Evolutionary conservation across 1,284 basidiomycete genomes (phyloP).

Genomic region (Albatrellus sp.): DNA sequence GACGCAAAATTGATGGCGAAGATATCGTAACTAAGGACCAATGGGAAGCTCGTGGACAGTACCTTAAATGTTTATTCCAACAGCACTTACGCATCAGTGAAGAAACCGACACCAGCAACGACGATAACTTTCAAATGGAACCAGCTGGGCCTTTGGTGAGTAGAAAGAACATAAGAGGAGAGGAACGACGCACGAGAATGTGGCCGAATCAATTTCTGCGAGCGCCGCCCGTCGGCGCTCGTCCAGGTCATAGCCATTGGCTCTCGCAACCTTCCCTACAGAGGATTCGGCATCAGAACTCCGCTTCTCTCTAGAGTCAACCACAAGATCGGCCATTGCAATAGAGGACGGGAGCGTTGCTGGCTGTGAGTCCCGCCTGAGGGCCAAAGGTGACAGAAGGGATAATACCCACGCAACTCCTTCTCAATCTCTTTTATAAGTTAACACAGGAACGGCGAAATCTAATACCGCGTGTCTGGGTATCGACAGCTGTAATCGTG

Average conservation of each 20-base stretch:
- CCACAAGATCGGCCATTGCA: constrained; percentile 6
- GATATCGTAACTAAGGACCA: constrained; percentile 27
- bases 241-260: constrained; percentile 12
- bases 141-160: constrained; percentile 16
- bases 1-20: constrained; percentile 44
- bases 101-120: constrained; percentile 75
- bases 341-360: background rate
- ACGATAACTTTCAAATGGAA: constrained; percentile 60
- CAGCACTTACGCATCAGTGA: constrained; percentile 62
- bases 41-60: constrained; percentile 1
- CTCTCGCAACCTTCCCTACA: background rate
- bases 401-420: no score
- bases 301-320: constrained; percentile 9
- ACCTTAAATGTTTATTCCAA: background rate
- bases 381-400: background rate
- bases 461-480: background rate
- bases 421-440: constrained; percentile 6
- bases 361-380: background rate
- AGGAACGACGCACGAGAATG: constrained; percentile 28
- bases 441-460: background rate
- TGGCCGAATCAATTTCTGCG: constrained; percentile 42
- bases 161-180: constrained; percentile 6
- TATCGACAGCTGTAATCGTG: no score
- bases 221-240: constrained; percentile 36
- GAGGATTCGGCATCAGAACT: constrained; percentile 6